phyloP scores from a whole-genome alignment of 2,329 filamentous ascomycete species.

The Trichoderma semiorbis region DNA sequence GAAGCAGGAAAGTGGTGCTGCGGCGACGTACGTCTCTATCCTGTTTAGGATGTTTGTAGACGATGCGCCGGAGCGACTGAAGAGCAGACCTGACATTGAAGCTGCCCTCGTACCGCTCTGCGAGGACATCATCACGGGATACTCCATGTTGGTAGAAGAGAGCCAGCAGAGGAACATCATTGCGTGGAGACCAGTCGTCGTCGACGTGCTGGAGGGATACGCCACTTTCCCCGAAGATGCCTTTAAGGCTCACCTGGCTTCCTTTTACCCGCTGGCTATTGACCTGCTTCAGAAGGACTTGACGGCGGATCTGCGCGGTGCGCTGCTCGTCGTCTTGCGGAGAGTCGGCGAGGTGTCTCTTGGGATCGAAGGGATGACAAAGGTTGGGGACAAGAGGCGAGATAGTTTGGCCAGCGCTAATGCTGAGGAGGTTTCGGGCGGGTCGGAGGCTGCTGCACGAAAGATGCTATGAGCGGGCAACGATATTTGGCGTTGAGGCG shows the following conservation, averaged over 20 bases:
- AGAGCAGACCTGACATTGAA: constrained; percentile 79
- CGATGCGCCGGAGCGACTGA: constrained; percentile 74
- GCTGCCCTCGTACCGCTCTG: constrained; percentile 90
- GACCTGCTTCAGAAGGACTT: constrained; percentile 82
- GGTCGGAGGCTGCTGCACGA: constrained; percentile 34
- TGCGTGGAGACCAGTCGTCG: constrained; percentile 94
- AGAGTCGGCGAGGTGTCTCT: constrained; percentile 76
- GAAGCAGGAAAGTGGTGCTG: constrained; percentile 92
- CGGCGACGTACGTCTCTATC: constrained; percentile 93
- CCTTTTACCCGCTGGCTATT: constrained; percentile 83
- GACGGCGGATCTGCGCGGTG: constrained; percentile 70
- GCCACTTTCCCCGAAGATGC: constrained; percentile 75
- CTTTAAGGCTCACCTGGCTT: constrained; percentile 73
- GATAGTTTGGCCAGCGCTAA: constrained; percentile 40
- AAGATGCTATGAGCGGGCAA: constrained; percentile 33
- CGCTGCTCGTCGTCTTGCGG: constrained; percentile 72
- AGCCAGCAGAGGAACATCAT: constrained; percentile 95
- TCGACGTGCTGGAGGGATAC: constrained; percentile 94
- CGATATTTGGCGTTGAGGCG: constrained; percentile 29
- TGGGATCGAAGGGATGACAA: constrained; percentile 51
- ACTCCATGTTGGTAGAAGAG: constrained; percentile 85
- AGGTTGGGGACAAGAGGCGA: constrained; percentile 33
- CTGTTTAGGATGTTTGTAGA: constrained; percentile 97
- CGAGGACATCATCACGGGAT: constrained; percentile 86
- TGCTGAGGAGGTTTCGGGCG: constrained; percentile 29